Evolutionary conservation across 2,329 filamentous ascomycete genomes (phyloP).

Genomic region (Epicoccum sorghinum): DNA sequence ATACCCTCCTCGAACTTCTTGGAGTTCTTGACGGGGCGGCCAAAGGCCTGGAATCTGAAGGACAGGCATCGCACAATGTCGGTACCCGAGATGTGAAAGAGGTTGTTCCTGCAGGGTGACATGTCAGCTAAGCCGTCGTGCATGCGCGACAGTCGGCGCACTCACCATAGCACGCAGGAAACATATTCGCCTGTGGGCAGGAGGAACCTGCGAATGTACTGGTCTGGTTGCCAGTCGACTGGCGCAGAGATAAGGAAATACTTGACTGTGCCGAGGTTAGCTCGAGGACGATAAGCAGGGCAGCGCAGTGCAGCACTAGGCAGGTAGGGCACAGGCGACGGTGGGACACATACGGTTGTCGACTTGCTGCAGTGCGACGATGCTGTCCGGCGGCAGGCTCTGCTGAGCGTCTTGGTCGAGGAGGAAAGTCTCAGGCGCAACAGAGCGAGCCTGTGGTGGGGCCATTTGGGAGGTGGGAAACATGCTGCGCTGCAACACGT

Average conservation of each 20-base stretch:
- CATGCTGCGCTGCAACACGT: constrained; percentile 52
- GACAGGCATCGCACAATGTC: constrained; percentile 98
- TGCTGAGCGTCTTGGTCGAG: constrained; percentile 96
- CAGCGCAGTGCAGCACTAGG: constrained; percentile 7
- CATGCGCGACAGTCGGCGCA: constrained; percentile 11
- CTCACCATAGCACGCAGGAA: constrained; percentile 90
- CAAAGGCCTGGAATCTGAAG: constrained; percentile 98
- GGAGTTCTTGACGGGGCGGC: constrained; percentile 97
- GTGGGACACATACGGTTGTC: constrained; percentile 78
- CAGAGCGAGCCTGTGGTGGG: constrained; percentile 70
- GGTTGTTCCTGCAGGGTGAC: constrained; percentile 74
- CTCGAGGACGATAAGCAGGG: constrained; percentile 7
- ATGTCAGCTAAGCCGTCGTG: constrained; percentile 31
- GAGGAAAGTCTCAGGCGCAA: constrained; percentile 98
- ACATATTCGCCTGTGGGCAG: constrained; percentile 98
- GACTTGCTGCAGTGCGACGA: constrained; percentile 96
- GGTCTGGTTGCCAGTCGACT: constrained; percentile 95
- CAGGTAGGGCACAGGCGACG: constrained; percentile 1
- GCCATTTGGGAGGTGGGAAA: constrained; percentile 71
- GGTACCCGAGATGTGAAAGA: constrained; percentile 98
- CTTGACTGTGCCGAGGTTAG: constrained; percentile 72
- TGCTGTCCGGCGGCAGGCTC: constrained; percentile 91
- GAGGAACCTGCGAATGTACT: constrained; percentile 94
- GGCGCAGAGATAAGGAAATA: constrained; percentile 99
- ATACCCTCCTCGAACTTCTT: constrained; percentile 99